phyloP scores from a whole-genome alignment of 164 flowering plant genomes.

The Magnolia officinalis region DNA sequence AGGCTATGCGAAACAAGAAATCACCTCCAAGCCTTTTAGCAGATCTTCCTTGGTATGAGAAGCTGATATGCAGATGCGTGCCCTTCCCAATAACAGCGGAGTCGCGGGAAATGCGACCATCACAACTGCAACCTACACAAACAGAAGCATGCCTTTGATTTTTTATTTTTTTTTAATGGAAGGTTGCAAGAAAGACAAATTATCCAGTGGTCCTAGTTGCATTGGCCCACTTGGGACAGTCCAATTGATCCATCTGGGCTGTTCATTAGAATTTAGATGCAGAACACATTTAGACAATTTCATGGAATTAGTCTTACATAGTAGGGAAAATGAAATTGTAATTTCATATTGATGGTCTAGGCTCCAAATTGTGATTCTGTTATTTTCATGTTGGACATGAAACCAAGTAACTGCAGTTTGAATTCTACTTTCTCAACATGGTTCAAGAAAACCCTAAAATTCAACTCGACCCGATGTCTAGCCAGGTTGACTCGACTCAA shows the following conservation, averaged over 20 bases:
- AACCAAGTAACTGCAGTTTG: no score
- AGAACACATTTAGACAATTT: not conserved
- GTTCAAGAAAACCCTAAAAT: no score
- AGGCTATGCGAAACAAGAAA: not conserved
- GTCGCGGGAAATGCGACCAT: conserved; percentile 94
- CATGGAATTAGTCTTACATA: not conserved
- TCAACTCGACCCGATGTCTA: no score
- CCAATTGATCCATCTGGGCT: no score
- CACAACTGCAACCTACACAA: conserved; percentile 78
- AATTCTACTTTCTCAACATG: no score
- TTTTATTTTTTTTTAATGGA: not conserved
- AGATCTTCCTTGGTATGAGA: conserved; percentile 88
- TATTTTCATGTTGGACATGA: no score
- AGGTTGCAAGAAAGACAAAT: not conserved
- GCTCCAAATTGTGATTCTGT: no score
- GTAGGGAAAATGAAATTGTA: no score
- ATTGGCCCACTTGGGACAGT: no score
- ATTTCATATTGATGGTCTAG: no score
- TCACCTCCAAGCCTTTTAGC: conserved; percentile 68
- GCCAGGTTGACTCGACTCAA: no score
- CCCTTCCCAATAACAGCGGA: conserved; percentile 84
- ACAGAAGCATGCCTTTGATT: not conserved
- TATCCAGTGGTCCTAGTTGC: no score
- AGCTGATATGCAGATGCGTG: conserved; percentile 94
- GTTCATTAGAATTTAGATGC: not conserved